phyloP scores from a whole-genome alignment of 2,329 filamentous ascomycete genomes.

The Trichoderma aggressivum region DNA sequence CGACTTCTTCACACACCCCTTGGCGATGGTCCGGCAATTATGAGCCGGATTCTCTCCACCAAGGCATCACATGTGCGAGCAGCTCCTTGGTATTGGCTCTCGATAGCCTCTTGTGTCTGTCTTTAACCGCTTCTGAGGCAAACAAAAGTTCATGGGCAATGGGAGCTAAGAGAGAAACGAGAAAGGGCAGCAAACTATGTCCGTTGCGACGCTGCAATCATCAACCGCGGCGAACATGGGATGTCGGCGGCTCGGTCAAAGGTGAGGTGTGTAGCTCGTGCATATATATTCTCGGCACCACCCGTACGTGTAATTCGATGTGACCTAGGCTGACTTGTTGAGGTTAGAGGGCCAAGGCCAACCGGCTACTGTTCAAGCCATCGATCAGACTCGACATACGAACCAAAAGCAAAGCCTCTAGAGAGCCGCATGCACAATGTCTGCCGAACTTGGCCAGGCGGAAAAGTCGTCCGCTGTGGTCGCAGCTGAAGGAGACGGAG shows the following conservation, averaged over 20 bases:
- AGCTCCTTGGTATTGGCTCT: slow-evolving; percentile 12
- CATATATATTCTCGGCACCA: slow-evolving; percentile 6
- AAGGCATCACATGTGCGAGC: slow-evolving; percentile 11
- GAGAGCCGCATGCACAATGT: not conserved
- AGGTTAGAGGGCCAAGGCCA: not conserved
- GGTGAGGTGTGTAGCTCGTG: not conserved
- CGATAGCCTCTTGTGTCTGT: not conserved
- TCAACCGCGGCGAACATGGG: not conserved
- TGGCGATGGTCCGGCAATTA: not conserved
- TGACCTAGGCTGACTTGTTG: not conserved
- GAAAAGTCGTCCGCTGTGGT: slow-evolving; percentile 1
- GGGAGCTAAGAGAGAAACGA: not conserved
- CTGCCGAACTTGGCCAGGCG: not conserved
- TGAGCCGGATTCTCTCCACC: slow-evolving; percentile 14
- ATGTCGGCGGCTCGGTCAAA: not conserved
- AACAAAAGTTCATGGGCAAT: slow-evolving; percentile 2
- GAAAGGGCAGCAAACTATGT: not conserved
- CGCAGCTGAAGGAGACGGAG: not conserved
- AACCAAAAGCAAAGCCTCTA: not conserved
- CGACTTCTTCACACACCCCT: not conserved
- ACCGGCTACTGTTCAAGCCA: not conserved
- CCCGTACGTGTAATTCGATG: not conserved
- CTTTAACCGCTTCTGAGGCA: not conserved
- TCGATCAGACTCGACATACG: not conserved
- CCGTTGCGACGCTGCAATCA: not conserved